Conservation (phyloP, 1,284 basidiomycete genomes). For the Pyrrhoderma noxium region DNA sequence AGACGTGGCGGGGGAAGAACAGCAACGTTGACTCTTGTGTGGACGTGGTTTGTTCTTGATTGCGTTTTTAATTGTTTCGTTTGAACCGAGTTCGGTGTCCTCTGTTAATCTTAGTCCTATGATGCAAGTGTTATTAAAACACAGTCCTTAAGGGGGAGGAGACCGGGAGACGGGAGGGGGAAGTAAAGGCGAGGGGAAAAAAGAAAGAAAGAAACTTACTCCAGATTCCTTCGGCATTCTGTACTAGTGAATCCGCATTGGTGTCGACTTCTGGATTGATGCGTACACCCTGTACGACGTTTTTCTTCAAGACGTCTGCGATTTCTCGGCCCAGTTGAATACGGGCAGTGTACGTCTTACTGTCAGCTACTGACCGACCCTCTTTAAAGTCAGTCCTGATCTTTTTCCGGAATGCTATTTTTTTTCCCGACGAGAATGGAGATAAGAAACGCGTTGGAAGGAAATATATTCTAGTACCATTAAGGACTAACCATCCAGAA, state of each 20-base stretch:
- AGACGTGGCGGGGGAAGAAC: slow-evolving; percentile 8
- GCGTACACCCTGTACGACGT: slow-evolving; percentile 62
- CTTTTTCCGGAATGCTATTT: slow-evolving; percentile 59
- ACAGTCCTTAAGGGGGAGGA: too few relatives aligned
- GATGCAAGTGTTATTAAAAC: not conserved
- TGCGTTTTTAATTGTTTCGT: slow-evolving; percentile 58
- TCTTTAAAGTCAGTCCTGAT: slow-evolving; percentile 49
- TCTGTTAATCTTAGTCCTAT: slow-evolving; percentile 57
- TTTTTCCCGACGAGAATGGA: slow-evolving; percentile 13
- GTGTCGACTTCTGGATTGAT: slow-evolving; percentile 23
- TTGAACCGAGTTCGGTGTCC: slow-evolving; percentile 69
- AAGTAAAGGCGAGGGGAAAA: slow-evolving; percentile 1
- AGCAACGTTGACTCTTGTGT: slow-evolving; percentile 13
- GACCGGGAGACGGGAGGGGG: too few relatives aligned
- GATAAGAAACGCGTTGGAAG: slow-evolving; percentile 4
- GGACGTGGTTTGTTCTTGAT: slow-evolving; percentile 31
- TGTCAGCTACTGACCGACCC: slow-evolving; percentile 35
- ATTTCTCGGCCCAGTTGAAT: slow-evolving; percentile 54
- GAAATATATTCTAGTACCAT: not conserved
- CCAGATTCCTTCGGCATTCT: slow-evolving; percentile 40
- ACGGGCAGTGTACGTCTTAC: slow-evolving; percentile 43
- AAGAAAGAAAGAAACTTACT: slow-evolving; percentile 31
- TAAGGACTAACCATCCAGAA: slow-evolving; percentile 41
- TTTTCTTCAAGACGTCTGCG: slow-evolving; percentile 58
- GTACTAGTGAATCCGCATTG: slow-evolving; percentile 20